These are phyloP conservation scores for Alternaria tenuissima DNA, from an alignment of 2,329 filamentous ascomycete species.

Conservation along the genomic window DNA sequence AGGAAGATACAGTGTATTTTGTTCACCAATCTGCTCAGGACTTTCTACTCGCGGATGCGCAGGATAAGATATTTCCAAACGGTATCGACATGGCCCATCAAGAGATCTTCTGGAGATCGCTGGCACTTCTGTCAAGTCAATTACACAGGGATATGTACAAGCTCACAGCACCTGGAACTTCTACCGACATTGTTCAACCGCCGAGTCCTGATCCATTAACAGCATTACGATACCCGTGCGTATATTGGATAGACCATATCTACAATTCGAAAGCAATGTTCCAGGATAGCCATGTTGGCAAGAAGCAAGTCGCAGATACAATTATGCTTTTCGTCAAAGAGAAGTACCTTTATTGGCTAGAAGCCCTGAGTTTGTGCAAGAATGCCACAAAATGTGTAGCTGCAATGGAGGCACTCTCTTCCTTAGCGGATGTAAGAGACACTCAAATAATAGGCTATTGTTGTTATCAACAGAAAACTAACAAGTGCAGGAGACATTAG, in stretches of 20 bases:
- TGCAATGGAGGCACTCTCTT: no score
- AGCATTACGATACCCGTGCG: background rate
- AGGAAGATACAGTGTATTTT: background rate
- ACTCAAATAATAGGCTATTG: no score
- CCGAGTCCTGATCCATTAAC: fast-evolving
- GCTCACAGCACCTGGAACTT: fast-evolving
- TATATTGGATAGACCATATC: background rate
- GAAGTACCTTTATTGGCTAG: no score
- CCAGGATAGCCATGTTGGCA: no score
- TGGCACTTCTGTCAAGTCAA: fast-evolving
- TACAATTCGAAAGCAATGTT: no score
- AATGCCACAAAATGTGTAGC: no score
- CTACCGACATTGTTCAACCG: fast-evolving
- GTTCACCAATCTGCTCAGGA: background rate
- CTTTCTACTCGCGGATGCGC: fast-evolving
- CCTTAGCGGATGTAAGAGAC: no score
- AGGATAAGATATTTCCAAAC: background rate
- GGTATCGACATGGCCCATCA: fast-evolving
- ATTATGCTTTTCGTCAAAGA: no score
- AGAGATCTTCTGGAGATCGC: fast-evolving
- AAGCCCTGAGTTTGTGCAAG: no score
- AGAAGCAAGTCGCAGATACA: no score
- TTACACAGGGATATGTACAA: background rate
- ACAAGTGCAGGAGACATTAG: no score
- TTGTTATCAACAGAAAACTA: no score